Evolutionary conservation across 805 yeast species (phyloP).

Genomic region (Schwanniomyces yamadae): DNA sequence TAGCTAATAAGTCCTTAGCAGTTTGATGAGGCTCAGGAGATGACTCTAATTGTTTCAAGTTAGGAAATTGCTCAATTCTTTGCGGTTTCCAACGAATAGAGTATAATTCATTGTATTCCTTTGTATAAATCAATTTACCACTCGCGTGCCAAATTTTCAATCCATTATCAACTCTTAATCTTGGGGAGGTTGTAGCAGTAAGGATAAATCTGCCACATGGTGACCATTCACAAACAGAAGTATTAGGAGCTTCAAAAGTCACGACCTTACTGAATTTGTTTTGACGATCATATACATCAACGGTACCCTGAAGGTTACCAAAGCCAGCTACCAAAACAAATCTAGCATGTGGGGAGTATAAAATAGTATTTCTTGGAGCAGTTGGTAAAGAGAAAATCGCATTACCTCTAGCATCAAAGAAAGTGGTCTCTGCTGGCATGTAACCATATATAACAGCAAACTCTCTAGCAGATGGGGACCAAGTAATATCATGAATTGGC

Average conservation of each 20-base stretch:
- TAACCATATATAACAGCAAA: conserved; percentile 96
- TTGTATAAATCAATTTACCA: conserved; percentile 75
- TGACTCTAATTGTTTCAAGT: conserved; percentile 46
- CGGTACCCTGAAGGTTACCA: conserved; percentile 96
- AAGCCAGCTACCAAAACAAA: conserved; percentile 93
- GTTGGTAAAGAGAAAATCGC: conserved; percentile 78
- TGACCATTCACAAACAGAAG: conserved; percentile 96
- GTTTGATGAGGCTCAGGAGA: conserved; percentile 71
- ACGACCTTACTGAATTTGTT: conserved; percentile 77
- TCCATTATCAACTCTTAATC: conserved; percentile 95
- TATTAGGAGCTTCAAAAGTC: conserved; percentile 86
- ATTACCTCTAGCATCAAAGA: conserved; percentile 93
- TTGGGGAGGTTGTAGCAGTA: conserved; percentile 96
- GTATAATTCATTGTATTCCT: conserved; percentile 79
- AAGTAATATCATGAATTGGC: conserved; percentile 94
- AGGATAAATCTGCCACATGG: conserved; percentile 93
- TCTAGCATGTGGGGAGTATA: conserved; percentile 92
- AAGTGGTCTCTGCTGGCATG: conserved; percentile 95
- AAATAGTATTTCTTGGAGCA: conserved; percentile 83
- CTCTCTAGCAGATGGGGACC: conserved; percentile 96
- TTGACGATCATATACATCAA: conserved; percentile 91
- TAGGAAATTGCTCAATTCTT: conserved; percentile 52
- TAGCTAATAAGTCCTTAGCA: conserved; percentile 57
- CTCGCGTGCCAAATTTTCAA: conserved; percentile 89
- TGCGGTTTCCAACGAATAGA: conserved; percentile 84